A percentile compares a stretch with the other conserved stretches of the same genome.
Evolutionary conservation across 2,329 filamentous ascomycete species (phyloP).

Genomic region (Diplocarpon rosae): DNA sequence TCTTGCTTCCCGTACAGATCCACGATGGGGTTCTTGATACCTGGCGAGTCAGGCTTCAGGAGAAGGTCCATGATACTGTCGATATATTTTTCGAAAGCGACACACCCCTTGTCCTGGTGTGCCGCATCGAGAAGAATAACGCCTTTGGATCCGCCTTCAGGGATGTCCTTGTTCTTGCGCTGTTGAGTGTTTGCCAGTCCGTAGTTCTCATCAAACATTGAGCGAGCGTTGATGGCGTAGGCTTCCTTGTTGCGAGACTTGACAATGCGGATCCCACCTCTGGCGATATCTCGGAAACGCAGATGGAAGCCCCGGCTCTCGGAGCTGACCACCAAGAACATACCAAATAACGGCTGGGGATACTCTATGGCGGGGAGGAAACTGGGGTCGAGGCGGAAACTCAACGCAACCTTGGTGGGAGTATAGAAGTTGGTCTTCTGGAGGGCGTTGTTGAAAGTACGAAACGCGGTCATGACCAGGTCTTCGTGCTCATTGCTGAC

Average conservation of each 20-base stretch:
- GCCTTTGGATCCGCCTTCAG: conserved; percentile 95
- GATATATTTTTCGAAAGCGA: conserved; percentile 99
- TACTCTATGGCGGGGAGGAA: conserved; percentile 92
- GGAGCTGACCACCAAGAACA: conserved; percentile 97
- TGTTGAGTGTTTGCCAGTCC: conserved; percentile 96
- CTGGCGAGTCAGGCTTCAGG: conserved; percentile 77
- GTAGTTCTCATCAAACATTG: conserved; percentile 97
- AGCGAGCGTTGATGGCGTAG: conserved; percentile 91
- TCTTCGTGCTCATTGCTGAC: conserved; percentile 89
- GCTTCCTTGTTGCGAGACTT: conserved; percentile 95
- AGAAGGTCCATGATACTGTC: conserved; percentile 95
- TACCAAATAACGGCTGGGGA: conserved; percentile 84
- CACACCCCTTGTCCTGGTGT: conserved; percentile 83
- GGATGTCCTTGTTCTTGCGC: conserved; percentile 99
- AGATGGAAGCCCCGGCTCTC: conserved; percentile 97
- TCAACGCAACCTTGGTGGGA: conserved; percentile 93
- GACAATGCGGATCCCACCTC: conserved; percentile 95
- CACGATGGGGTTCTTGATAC: conserved; percentile 98
- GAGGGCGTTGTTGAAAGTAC: conserved; percentile 85
- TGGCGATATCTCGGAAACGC: conserved; percentile 91
- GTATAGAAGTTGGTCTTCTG: conserved; percentile 95
- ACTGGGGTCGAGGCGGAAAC: conserved; percentile 80
- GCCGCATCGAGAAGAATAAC: conserved; percentile 89
- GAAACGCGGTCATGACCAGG: conserved; percentile 96
- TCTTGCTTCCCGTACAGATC: conserved; percentile 91